Conservation (phyloP, 2,329 filamentous ascomycete species). For the Botrytis cinerea region DNA sequence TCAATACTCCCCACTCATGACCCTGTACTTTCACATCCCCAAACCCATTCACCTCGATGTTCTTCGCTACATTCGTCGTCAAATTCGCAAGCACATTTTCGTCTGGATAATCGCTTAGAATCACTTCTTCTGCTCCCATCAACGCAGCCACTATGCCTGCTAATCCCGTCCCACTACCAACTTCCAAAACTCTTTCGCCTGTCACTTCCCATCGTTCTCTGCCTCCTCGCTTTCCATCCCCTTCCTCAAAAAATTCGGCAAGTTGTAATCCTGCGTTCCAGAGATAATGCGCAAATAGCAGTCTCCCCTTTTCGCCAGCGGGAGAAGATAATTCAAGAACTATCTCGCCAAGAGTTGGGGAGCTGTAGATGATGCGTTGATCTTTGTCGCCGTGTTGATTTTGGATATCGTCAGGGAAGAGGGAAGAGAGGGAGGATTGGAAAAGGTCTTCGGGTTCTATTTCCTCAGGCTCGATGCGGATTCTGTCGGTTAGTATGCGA, state of each 20-base stretch:
- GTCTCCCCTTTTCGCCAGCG: conserved; percentile 49
- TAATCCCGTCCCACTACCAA: conserved; percentile 66
- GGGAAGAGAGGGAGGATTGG: conserved; percentile 57
- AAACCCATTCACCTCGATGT: conserved; percentile 41
- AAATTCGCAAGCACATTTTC: conserved; percentile 60
- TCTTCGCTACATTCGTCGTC: conserved; percentile 56
- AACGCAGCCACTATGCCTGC: conserved; percentile 53
- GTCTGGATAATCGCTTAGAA: conserved; percentile 69
- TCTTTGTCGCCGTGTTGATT: conserved; percentile 60
- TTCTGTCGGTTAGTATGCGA: conserved; percentile 46
- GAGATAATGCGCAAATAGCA: conserved; percentile 70
- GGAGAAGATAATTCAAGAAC: background rate
- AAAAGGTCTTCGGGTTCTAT: conserved; percentile 61
- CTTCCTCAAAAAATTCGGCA: conserved; percentile 56
- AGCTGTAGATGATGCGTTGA: conserved; percentile 60
- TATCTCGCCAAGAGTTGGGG: conserved; percentile 44
- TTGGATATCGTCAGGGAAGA: conserved; percentile 68
- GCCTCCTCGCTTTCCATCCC: conserved; percentile 22
- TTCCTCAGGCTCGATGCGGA: conserved; percentile 45
- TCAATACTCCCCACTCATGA: conserved; percentile 64
- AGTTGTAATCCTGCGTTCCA: conserved; percentile 67
- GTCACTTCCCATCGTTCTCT: conserved; percentile 24
- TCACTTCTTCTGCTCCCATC: conserved; percentile 52
- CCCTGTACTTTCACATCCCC: conserved; percentile 53
- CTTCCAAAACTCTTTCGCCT: conserved; percentile 26